Base-by-base conservation (phyloP, 306 rosid genomes). In the Prinsepia uniflora region DNA sequence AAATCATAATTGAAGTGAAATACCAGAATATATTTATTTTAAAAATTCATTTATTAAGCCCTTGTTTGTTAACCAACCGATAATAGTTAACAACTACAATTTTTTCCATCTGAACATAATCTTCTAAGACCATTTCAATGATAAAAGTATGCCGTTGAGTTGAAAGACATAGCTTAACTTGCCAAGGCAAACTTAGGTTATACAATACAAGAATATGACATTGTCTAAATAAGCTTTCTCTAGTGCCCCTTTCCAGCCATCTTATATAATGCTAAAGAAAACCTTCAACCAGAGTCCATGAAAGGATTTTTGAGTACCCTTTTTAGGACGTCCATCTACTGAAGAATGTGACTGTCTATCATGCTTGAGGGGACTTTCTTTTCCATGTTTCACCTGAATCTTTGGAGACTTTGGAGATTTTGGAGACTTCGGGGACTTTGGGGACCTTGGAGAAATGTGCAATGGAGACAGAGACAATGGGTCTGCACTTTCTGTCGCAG, bases 321-420 rank as follows among this genome's bases (percentile, higher is more conserved):
- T 87, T 78, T 87, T 85, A 19, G 85, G 85, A 77, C 76, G 72
- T 36, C 85, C 89, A 62, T 83, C 82, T 75, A 65, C 82, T 53
- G 79, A 46, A 44, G 84, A 77, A 79, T 72, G 79, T 50, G 86
- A 72, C 54, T 70, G 82, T 65, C 15, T 78, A 67, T 69, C 53
- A 40, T 52, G 77, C 72, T 65, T 77, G 6, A 50, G 40, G 39
- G 79, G 78, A 72, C 81, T 87, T 54, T 41, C 78, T 74, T 15
- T 80, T 78, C 67, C 76, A 17, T 63, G 41, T 49, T 81, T 81
- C 10, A 61, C 75, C 40, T 81, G 84, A 56, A 42, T 58, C 69
- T 61, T 82, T 59, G 82, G 82, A 8, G 91, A 81, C n/a, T 72
- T 82, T 9, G 85, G 80, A 18, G 83, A 75, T 20, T 73, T 79